Evolutionary conservation across 768 basidiomycete genomes (phyloP).

Genomic region (Xerocomellus dryophilus): DNA sequence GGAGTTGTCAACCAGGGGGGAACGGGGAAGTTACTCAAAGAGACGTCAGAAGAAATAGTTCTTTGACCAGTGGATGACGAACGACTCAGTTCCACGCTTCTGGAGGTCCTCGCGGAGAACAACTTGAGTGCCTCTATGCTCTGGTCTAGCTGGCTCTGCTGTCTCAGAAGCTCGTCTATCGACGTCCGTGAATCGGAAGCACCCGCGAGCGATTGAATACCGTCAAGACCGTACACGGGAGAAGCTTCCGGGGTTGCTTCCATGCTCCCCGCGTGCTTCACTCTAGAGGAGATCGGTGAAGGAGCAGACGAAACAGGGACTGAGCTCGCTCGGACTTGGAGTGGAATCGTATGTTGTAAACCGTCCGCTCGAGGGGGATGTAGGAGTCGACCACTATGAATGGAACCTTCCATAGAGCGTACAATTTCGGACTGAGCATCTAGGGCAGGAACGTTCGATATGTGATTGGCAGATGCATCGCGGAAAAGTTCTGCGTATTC

Average conservation of each 20-base stretch:
- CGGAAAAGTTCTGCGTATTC: conserved; percentile 4
- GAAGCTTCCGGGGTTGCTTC: conserved; percentile 26
- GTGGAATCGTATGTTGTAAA: not conserved
- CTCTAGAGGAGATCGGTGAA: not conserved
- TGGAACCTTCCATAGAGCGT: conserved; percentile 7
- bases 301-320: not conserved
- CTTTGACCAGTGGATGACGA: conserved; percentile 27
- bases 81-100: conserved; percentile 13
- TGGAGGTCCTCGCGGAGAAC: conserved; percentile 34
- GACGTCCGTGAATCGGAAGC: conserved; percentile 32
- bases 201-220: conserved; percentile 23
- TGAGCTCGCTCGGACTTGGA: not conserved
- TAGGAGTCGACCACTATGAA: conserved; percentile 1
- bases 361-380: not conserved
- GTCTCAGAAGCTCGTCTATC: conserved; percentile 51
- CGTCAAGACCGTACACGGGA: conserved; percentile 46
- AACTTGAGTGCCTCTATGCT: conserved; percentile 58
- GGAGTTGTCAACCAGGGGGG: conserved; percentile 44
- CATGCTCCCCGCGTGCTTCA: not conserved
- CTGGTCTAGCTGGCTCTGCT: conserved; percentile 62
- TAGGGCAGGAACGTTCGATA: conserved; percentile 2
- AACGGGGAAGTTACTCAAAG: conserved; percentile 66
- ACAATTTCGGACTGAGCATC: conserved; percentile 8
- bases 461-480: conserved; percentile 3
- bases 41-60: conserved; percentile 48